These are phyloP conservation scores for Dichotomopilus funicola DNA, from an alignment of 2,329 filamentous ascomycete species.

Conservation along the genomic window DNA sequence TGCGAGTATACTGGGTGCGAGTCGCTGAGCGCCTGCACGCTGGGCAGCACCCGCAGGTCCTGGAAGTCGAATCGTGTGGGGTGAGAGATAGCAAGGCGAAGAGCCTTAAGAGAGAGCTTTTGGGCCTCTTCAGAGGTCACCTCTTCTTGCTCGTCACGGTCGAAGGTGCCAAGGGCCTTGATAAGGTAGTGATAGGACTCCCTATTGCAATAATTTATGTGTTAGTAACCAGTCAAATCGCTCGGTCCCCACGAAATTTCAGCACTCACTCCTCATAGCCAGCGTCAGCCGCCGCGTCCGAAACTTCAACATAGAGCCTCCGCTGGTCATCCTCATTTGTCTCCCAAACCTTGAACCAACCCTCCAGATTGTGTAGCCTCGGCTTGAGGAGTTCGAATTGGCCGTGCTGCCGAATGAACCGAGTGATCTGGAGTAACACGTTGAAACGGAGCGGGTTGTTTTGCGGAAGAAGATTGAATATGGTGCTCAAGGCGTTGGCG, in stretches of 20 bases:
- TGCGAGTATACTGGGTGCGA: conserved; percentile 82
- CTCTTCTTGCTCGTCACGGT: conserved; percentile 48
- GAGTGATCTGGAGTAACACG: conserved; percentile 82
- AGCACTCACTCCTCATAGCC: conserved; percentile 66
- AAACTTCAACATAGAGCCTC: conserved; percentile 75
- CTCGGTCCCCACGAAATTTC: background rate
- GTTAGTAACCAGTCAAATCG: conserved; percentile 8
- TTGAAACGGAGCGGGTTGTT: conserved; percentile 78
- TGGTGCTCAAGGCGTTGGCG: conserved; percentile 83
- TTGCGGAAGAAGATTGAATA: conserved; percentile 87
- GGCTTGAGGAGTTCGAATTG: conserved; percentile 79
- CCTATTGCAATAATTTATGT: conserved; percentile 28
- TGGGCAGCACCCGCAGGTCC: conserved; percentile 73
- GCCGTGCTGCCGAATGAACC: conserved; percentile 67
- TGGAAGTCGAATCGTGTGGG: conserved; percentile 62
- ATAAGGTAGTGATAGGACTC: conserved; percentile 62
- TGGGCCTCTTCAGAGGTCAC: conserved; percentile 54
- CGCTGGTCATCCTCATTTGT: conserved; percentile 75
- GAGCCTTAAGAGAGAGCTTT: conserved; percentile 50
- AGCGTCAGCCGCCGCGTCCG: conserved; percentile 71
- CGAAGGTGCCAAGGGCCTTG: conserved; percentile 55
- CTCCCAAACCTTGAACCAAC: conserved; percentile 79
- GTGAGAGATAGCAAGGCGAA: conserved; percentile 48
- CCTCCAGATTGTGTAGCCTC: conserved; percentile 74
- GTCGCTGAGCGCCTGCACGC: conserved; percentile 79